Evolutionary conservation across 768 basidiomycete species (phyloP), one percentile per base, ranked within the genome.

Genomic region (Pulveroboletus sp.): DNA sequence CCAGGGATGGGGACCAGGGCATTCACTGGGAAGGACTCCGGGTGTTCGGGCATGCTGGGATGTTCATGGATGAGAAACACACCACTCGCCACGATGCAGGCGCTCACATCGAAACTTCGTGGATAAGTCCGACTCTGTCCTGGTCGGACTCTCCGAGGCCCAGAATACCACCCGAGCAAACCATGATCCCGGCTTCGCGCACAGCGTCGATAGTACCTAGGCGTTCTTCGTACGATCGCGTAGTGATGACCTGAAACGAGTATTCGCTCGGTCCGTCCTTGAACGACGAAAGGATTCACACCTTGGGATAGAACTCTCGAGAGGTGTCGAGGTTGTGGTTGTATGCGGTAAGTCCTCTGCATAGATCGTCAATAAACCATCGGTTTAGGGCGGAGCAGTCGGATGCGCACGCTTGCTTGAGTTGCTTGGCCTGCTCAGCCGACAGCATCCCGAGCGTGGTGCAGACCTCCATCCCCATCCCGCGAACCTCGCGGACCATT

Each of bases 321-420:
- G 94, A 97, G 0, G 95, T 99, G 69, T 99, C 95, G 47, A 99
- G 81, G 69, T 99, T 99, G 68, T 99, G 95, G 67, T 99, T 99
- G 71, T 98, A 97, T 2, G 95, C 95, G 40, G 93, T 96, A 61
- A 98, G 71, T 28, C 95, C 95, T 32, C 89, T 91, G 54, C 35
- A 32, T 4, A 17, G 6, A 17, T 14, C 33, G 45, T 58, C 0
- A 44, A 37, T 10, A 36, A 47, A 39, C 37, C 15, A 6, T 46
- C 10, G 24, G 35, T 24, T 9, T 8, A 40, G 27, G 31, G 28
- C 27, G 56, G 41, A 28, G 37, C n/a, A 18, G 42, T 14, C 18
- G 21, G 38, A 21, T 8, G 71, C 86, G 57, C 68, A 90, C 89
- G 95, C 95, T 73, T 93, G 85, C 69, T 97, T 98, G 54, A 99